A percentile compares a stretch with the other conserved stretches of the same genome.
Evolutionary conservation across 805 yeast species (phyloP).

Genomic region (Saccharomycopsis sp.): DNA sequence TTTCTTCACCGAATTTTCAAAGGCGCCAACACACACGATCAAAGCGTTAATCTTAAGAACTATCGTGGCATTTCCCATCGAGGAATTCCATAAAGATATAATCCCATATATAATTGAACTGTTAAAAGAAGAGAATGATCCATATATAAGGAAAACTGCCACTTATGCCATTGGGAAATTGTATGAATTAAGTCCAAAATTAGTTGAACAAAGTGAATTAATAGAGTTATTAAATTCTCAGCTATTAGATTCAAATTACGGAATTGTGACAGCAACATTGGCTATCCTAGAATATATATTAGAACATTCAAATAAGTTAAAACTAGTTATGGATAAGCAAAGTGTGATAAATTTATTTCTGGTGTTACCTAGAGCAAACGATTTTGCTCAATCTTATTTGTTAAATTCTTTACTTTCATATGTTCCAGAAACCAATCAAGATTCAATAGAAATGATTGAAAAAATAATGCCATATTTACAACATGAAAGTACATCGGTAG

Average conservation of each 20-base stretch:
- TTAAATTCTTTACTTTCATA: conserved; percentile 57
- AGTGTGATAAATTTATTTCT: conserved; percentile 40
- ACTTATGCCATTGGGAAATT: conserved; percentile 62
- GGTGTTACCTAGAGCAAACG: conserved; percentile 32
- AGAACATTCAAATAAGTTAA: conserved; percentile 44
- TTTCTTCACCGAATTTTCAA: conserved; percentile 47
- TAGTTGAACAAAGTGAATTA: conserved; percentile 38
- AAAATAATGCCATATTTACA: conserved; percentile 62
- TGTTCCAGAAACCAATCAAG: conserved; percentile 63
- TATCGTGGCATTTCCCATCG: conserved; percentile 48
- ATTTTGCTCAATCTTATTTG: conserved; percentile 71
- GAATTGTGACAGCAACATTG: conserved; percentile 65
- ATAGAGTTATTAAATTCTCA: conserved; percentile 43
- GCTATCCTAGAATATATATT: conserved; percentile 61
- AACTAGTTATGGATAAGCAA: conserved; percentile 44
- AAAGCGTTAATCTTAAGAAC: conserved; percentile 61
- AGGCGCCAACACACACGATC: conserved; percentile 39
- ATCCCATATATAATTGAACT: conserved; percentile 29
- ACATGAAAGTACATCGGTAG: conserved; percentile 77
- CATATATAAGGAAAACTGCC: conserved; percentile 62
- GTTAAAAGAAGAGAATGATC: conserved; percentile 40
- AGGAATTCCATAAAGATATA: conserved; percentile 37
- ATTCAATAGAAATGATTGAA: conserved; percentile 61
- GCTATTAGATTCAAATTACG: conserved; percentile 49
- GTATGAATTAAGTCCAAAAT: conserved; percentile 46